Evolutionary conservation across 2,329 filamentous ascomycete species (phyloP).

Genomic region (Paradendryphiella salina): DNA sequence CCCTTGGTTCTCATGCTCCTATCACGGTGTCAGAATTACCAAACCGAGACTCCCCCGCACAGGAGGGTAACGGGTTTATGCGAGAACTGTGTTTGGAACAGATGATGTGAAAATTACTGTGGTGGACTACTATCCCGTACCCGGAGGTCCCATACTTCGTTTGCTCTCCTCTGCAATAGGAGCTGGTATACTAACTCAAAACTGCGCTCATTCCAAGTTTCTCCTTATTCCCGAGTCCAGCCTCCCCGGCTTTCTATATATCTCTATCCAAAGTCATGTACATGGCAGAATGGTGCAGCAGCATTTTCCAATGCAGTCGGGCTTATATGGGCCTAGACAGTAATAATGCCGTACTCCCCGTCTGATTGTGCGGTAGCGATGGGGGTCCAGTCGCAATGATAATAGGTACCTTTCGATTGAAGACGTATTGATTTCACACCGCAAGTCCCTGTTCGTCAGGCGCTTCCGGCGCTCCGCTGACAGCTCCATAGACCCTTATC

Average conservation of each 20-base stretch:
- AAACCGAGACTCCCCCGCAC: background rate
- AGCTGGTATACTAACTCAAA: slow-evolving; percentile 12
- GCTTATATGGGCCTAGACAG: too few relatives aligned
- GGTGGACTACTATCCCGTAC: background rate
- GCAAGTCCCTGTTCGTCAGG: slow-evolving; percentile 40
- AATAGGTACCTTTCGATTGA: too few relatives aligned
- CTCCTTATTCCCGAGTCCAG: background rate
- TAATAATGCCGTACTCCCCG: too few relatives aligned
- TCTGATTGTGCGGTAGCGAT: background rate
- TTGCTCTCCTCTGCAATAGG: background rate
- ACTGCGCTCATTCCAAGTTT: background rate
- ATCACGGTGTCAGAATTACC: too few relatives aligned
- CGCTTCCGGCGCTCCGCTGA: slow-evolving; percentile 47
- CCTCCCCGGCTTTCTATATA: background rate
- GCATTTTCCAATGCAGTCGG: too few relatives aligned
- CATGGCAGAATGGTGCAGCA: background rate
- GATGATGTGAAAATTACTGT: background rate
- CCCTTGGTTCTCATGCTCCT: too few relatives aligned
- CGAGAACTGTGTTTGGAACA: too few relatives aligned
- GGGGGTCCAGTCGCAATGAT: too few relatives aligned
- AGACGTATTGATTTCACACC: slow-evolving; percentile 25
- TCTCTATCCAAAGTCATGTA: background rate
- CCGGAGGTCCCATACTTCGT: background rate
- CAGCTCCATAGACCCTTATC: slow-evolving; percentile 72
- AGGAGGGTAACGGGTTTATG: too few relatives aligned